Evolutionary conservation across 768 basidiomycete species (phyloP), one percentile per base, ranked within the genome.

Genomic region (Hericium erinaceus): DNA sequence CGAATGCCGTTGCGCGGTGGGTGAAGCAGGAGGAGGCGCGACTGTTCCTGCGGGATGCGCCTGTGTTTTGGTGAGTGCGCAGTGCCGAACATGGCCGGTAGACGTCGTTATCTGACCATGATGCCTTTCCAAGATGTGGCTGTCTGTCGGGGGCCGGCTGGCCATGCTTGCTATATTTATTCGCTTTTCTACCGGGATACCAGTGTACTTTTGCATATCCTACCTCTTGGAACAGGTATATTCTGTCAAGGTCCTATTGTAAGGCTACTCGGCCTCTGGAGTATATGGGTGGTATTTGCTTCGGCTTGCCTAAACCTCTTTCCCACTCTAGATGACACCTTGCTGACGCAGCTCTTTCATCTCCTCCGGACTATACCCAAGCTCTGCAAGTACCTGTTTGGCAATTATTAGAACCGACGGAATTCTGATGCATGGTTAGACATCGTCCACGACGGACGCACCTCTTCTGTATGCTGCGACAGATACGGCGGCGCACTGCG

Each of bases 1-100:
- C 95, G 8, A 95, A 98, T 67, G 79, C 85, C 1, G 87, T 98
- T 24, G 85, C 85, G 20, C 76, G 85, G 15, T 99, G 95, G 95
- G 85, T 97, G 5, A 87, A 89, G 77, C 87, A 84, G 63, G 91
- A 97, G 66, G 95, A 97, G 69, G 73, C 72, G 5, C 77, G 74
- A 64, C 65, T 99, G 58, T 98, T 98, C 68, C 72, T 99, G 61
- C 78, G 80, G 57, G 88, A 95, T 69, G 93, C 95, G 24, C 94
- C 95, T 3, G 88, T 93, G 38, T 95, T 98, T 68, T 93, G 26
- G 49, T 33, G 8, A 33, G 33, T 33, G 33, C 7, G 5, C 33
- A 8, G 4, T 9, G 7, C 9, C 0, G 33, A 10, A 33, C 8
- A 8, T 33, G 0, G 33, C 9, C 9, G 28, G 33, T 33, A 7